phyloP scores from a whole-genome alignment of 2,329 filamentous ascomycete genomes.

The Neobulgaria alba region DNA sequence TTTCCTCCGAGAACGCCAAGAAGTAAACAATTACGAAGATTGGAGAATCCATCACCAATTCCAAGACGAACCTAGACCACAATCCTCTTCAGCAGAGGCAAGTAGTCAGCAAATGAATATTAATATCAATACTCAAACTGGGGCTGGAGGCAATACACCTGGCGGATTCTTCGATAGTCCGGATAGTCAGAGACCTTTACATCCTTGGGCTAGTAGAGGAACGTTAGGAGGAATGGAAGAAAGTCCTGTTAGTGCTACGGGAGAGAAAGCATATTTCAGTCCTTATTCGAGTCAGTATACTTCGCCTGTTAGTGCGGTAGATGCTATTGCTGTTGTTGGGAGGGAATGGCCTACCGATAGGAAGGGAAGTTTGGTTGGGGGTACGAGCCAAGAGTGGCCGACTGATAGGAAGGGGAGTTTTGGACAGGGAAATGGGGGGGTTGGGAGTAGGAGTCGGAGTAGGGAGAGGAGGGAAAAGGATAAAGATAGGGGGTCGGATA shows the following conservation, averaged over 20 bases:
- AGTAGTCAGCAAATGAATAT: too few relatives aligned
- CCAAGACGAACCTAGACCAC: constrained; percentile 1
- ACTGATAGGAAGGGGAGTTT: constrained; percentile 15
- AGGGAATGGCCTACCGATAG: constrained; percentile 17
- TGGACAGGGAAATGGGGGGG: constrained; percentile 3
- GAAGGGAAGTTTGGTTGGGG: constrained; percentile 12
- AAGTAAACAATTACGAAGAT: constrained; percentile 18
- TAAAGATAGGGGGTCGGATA: constrained; percentile 5
- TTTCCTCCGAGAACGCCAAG: constrained; percentile 37
- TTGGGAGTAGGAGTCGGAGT: constrained; percentile 3
- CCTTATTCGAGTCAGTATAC: constrained; percentile 52
- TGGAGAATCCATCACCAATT: constrained; percentile 14
- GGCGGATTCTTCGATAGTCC: constrained; percentile 38
- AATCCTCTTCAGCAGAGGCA: too few relatives aligned
- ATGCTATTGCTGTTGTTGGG: constrained; percentile 2
- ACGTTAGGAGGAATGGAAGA: constrained; percentile 27
- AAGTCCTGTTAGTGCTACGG: constrained; percentile 30
- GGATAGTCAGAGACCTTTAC: constrained; percentile 43
- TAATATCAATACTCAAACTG: too few relatives aligned
- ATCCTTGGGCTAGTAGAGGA: constrained; percentile 40
- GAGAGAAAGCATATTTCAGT: constrained; percentile 41
- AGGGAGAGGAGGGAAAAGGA: constrained; percentile 10
- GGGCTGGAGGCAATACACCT: not conserved
- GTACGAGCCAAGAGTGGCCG: constrained; percentile 13
- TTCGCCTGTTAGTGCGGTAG: constrained; percentile 38